A percentile compares a stretch with the other conserved stretches of the same genome.
phyloP scores from a whole-genome alignment of 1,139 yeast genomes.

The Sugiyamaella grinbergsii region DNA sequence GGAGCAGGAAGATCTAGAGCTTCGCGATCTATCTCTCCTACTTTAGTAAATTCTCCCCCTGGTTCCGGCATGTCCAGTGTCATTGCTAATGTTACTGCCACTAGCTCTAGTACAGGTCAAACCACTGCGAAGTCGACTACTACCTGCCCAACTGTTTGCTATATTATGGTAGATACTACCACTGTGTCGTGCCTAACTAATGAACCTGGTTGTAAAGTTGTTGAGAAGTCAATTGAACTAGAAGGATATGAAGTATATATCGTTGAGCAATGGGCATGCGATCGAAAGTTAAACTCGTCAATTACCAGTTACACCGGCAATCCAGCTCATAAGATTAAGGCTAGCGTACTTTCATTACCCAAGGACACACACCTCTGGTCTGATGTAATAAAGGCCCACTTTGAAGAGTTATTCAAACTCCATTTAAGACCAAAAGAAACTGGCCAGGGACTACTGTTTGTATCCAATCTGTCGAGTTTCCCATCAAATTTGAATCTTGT shows the following conservation, averaged over 20 bases:
- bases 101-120: background rate
- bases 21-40: slow-evolving; percentile 6
- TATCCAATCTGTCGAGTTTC: slow-evolving; percentile 76
- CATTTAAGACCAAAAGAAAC: slow-evolving; percentile 61
- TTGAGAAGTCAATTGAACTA: slow-evolving; percentile 29
- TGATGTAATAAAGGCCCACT: slow-evolving; percentile 53
- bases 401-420: slow-evolving; percentile 64
- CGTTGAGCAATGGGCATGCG: slow-evolving; percentile 92
- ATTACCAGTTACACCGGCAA: slow-evolving; percentile 88
- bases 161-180: slow-evolving; percentile 29
- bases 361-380: slow-evolving; percentile 61
- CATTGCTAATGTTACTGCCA: slow-evolving; percentile 1
- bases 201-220: slow-evolving; percentile 29
- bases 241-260: slow-evolving; percentile 82
- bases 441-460: slow-evolving; percentile 62
- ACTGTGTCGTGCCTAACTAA: slow-evolving; percentile 25
- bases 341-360: slow-evolving; percentile 62
- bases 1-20: slow-evolving; percentile 1
- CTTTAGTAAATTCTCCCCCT: background rate
- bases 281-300: slow-evolving; percentile 64
- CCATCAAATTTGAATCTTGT: slow-evolving; percentile 75
- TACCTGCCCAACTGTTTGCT: slow-evolving; percentile 13
- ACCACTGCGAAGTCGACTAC: background rate
- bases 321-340: slow-evolving; percentile 59
- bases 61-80: slow-evolving; percentile 2